phyloP scores from a whole-genome alignment of 257 asterid species.

The Solanum lignicaule region DNA sequence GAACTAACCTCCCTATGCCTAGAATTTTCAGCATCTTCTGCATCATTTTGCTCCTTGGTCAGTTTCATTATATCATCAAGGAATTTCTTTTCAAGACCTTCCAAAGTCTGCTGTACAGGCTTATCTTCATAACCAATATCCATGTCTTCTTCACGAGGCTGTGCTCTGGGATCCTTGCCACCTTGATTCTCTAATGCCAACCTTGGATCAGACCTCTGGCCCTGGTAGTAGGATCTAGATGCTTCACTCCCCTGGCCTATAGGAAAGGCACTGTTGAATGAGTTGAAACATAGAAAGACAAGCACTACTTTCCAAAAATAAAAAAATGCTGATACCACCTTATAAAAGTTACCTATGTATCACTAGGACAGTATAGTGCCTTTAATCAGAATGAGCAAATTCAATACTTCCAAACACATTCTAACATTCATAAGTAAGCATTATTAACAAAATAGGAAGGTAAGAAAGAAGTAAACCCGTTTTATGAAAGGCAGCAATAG shows the following conservation, averaged over 20 bases:
- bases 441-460: neutral
- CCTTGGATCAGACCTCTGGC: slow-evolving; percentile 64
- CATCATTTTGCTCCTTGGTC: slow-evolving; percentile 84
- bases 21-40: slow-evolving; percentile 87
- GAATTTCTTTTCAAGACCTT: slow-evolving; percentile 78
- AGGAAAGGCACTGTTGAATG: slow-evolving; percentile 8
- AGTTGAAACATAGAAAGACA: neutral
- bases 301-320: neutral
- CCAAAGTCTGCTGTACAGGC: slow-evolving; percentile 37
- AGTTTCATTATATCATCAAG: slow-evolving; percentile 75
- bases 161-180: slow-evolving; percentile 59
- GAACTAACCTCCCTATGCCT: slow-evolving; percentile 85
- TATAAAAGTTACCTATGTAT: neutral
- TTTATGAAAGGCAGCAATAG: neutral
- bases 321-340: neutral
- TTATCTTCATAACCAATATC: slow-evolving; percentile 69
- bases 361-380: neutral
- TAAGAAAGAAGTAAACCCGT: neutral
- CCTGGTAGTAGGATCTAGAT: slow-evolving; percentile 68
- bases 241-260: slow-evolving; percentile 66
- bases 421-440: neutral
- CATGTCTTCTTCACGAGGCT: slow-evolving; percentile 66
- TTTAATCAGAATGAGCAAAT: neutral
- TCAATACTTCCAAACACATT: neutral
- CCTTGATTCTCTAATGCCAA: slow-evolving; percentile 55